Evolutionary conservation across 768 basidiomycete species (phyloP).

Genomic region (Leccinum sublutescens): DNA sequence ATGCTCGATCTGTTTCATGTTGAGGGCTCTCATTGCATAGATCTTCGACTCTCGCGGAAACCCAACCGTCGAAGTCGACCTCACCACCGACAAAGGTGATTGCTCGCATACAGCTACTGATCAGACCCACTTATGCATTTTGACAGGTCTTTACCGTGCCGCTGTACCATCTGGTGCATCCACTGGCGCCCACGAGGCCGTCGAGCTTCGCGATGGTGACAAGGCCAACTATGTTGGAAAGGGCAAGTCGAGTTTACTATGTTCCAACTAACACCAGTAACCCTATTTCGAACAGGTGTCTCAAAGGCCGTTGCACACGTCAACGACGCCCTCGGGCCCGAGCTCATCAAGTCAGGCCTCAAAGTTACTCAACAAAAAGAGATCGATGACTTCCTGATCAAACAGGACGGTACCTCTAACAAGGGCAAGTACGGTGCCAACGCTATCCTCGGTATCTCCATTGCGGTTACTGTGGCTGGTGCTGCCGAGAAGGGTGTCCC

Average conservation of each 20-base stretch:
- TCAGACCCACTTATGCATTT: conserved; percentile 15
- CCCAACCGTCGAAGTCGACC: conserved; percentile 94
- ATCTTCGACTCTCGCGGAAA: conserved; percentile 99
- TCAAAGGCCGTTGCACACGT: conserved; percentile 92
- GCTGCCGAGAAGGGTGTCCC: conserved; percentile 95
- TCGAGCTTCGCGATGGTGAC: conserved; percentile 97
- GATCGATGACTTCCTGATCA: conserved; percentile 97
- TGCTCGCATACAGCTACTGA: conserved; percentile 4
- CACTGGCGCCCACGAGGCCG: conserved; percentile 96
- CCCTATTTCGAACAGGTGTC: conserved; percentile 59
- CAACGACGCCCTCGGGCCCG: conserved; percentile 87
- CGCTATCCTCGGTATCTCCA: conserved; percentile 97
- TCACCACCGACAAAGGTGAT: conserved; percentile 83
- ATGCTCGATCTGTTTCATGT: background rate
- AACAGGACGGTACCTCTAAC: conserved; percentile 95
- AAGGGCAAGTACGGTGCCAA: conserved; percentile 99
- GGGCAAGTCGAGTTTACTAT: conserved; percentile 48
- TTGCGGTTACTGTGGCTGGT: conserved; percentile 90
- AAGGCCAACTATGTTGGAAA: conserved; percentile 93
- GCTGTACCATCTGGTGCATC: conserved; percentile 98
- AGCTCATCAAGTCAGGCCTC: conserved; percentile 79
- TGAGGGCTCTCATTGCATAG: conserved; percentile 41
- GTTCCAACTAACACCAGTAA: background rate
- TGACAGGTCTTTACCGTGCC: conserved; percentile 84
- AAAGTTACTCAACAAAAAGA: conserved; percentile 90